Evolutionary conservation across 192 early-diverging fungal genomes (phyloP).

Genomic region (Endogone sp.): DNA sequence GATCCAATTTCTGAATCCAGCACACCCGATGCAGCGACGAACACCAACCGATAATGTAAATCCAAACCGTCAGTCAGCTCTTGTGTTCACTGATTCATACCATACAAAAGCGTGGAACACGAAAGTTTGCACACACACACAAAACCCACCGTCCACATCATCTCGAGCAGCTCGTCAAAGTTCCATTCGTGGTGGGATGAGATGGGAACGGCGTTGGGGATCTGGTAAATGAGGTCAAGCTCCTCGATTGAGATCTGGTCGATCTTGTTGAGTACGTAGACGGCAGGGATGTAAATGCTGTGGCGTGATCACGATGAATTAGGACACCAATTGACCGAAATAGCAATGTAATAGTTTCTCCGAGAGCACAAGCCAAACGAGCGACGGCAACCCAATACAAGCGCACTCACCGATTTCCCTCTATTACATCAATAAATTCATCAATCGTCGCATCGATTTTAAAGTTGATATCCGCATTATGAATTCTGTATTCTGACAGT

Average conservation of each 20-base stretch:
- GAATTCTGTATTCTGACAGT: slow-evolving; percentile 90
- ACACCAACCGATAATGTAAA: no score
- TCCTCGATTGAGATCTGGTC: slow-evolving; percentile 96
- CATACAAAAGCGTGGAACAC: neutral
- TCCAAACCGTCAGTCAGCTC: neutral
- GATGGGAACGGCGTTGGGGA: slow-evolving; percentile 89
- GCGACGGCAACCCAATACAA: neutral
- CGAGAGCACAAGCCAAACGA: no score
- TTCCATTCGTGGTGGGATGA: slow-evolving; percentile 85
- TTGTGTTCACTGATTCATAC: neutral
- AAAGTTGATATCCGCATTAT: slow-evolving; percentile 95
- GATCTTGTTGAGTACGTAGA: slow-evolving; percentile 99
- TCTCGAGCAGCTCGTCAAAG: slow-evolving; percentile 95
- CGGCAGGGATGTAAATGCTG: slow-evolving; percentile 90
- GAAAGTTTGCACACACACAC: slow-evolving; percentile 26
- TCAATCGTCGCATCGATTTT: slow-evolving; percentile 92
- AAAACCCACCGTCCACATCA: no score
- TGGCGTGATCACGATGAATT: no score
- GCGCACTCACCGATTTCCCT: slow-evolving; percentile 40
- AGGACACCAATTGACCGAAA: no score
- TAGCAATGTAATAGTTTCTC: neutral
- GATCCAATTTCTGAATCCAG: slow-evolving; percentile 60
- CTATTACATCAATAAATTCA: slow-evolving; percentile 97
- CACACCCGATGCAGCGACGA: no score
- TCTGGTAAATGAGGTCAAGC: slow-evolving; percentile 94